A percentile compares a stretch with the other conserved stretches of the same genome.
These are phyloP conservation scores for Chaetomidium leptoderma DNA, from an alignment of 495 filamentous ascomycete species.

Conservation along the genomic window DNA sequence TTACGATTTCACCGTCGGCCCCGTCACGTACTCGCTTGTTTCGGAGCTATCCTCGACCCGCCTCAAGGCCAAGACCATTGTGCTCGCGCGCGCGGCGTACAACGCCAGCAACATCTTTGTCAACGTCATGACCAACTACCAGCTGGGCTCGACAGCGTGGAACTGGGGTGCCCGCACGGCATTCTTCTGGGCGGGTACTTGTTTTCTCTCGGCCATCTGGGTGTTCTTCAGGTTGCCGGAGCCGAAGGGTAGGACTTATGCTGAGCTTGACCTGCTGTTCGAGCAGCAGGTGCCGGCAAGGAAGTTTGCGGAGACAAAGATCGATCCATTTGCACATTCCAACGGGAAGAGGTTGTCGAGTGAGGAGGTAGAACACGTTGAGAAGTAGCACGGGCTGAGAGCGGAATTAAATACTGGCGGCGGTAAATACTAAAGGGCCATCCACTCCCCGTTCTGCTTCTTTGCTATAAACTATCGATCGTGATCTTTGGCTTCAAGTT, in stretches of 20 bases:
- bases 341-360: not conserved
- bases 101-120: constrained; percentile 45
- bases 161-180: constrained; percentile 45
- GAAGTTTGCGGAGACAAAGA: constrained; percentile 34
- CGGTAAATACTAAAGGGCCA: too few relatives aligned
- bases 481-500: not conserved
- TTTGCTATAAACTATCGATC: too few relatives aligned
- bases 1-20: constrained; percentile 54
- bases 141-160: constrained; percentile 49
- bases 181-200: constrained; percentile 53
- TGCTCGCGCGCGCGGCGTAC: constrained; percentile 51
- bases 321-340: constrained; percentile 27
- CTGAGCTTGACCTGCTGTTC: constrained; percentile 51
- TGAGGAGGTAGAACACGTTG: not conserved
- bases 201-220: constrained; percentile 39
- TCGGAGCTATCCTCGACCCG: constrained; percentile 52
- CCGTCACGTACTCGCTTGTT: constrained; percentile 53
- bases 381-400: too few relatives aligned
- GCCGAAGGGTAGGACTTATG: constrained; percentile 41
- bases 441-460: too few relatives aligned
- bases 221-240: constrained; percentile 37
- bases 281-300: constrained; percentile 38
- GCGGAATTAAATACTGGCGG: too few relatives aligned
- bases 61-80: constrained; percentile 53
- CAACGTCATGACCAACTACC: constrained; percentile 48